Evolutionary conservation across 495 filamentous ascomycete genomes (phyloP).

Genomic region (Elaphomyces granulatus): DNA sequence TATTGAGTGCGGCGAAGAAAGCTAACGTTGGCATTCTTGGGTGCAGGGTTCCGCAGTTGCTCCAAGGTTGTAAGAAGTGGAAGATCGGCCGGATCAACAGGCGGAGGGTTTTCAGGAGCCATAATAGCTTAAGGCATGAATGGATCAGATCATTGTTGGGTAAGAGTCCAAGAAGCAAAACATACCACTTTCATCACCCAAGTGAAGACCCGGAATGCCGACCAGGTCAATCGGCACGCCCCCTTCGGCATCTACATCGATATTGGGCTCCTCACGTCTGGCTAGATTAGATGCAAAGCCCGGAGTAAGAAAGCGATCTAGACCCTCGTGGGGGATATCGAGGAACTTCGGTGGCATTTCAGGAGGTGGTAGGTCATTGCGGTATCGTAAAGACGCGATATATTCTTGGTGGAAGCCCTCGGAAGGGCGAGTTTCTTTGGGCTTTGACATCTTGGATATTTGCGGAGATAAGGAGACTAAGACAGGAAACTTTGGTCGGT

Average conservation of each 20-base stretch:
- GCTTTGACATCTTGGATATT: constrained; percentile 28
- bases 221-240: constrained; percentile 95
- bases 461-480: too few relatives aligned
- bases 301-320: constrained; percentile 74
- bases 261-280: constrained; percentile 82
- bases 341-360: constrained; percentile 90
- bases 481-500: too few relatives aligned
- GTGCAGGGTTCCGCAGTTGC: constrained; percentile 66
- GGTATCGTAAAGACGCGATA: constrained; percentile 85
- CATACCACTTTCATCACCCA: constrained; percentile 91
- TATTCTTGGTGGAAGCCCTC: constrained; percentile 86
- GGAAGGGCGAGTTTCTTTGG: constrained; percentile 29
- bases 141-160: neutral
- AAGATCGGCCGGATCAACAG: constrained; percentile 67
- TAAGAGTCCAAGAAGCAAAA: constrained; percentile 6
- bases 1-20: constrained; percentile 96
- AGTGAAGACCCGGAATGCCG: constrained; percentile 84
- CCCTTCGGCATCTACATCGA: constrained; percentile 93
- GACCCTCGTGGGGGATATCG: constrained; percentile 84
- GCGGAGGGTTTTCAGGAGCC: constrained; percentile 50
- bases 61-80: constrained; percentile 65
- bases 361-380: constrained; percentile 86
- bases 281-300: constrained; percentile 77
- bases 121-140: constrained; percentile 81
- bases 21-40: constrained; percentile 55